Base-by-base conservation (phyloP, 331 rosid species). In the Acacia pycnantha region DNA sequence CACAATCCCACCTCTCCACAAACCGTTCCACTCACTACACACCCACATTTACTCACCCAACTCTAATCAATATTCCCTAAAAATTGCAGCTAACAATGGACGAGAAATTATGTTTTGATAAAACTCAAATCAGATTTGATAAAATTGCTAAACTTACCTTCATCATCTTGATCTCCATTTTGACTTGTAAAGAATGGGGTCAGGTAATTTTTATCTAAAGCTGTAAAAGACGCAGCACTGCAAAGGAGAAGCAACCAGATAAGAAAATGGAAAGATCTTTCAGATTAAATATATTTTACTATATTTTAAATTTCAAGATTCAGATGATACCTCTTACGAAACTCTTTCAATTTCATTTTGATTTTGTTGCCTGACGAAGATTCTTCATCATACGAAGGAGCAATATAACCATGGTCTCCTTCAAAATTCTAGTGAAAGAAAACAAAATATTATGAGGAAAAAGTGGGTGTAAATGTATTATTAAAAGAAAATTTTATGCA, bases 181-280 rank as follows among this genome's bases (percentile, higher is more conserved):
- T 92, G 91, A 87, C 92, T 90, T 44, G 96, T 93, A 79, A 93
- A 93, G 89, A 93, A 93, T 37, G 97, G 97, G 46, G 97, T 93
- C 75, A 91, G 94, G 85, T 88, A 93, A 84, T 93, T 93, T 79
- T 84, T 90, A 88, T 93, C 96, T 58, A 91, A 82, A 26, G 94
- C 94, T 12, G 93, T 88, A 78, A 93, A 93, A 16, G 97, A 87
- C 0, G 94, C 84, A 11, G 97, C 85, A 76, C 97, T 93, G 91
- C 86, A 76, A 76, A 81, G 66, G 70, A 75, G 77, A 80, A 44
- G 26, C 67, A 85, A 14, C 69, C 79, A 79, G n/a, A 82, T 53
- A 56, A 24, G 46, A 19, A 72, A 66, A 31, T 35, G 77, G 43
- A 26, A 54, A 3, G 46, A 41, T 78, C 73, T 29, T n/a, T 31